Conservation (phyloP, 2,329 filamentous ascomycete genomes). For the Mycogone perniciosa region DNA sequence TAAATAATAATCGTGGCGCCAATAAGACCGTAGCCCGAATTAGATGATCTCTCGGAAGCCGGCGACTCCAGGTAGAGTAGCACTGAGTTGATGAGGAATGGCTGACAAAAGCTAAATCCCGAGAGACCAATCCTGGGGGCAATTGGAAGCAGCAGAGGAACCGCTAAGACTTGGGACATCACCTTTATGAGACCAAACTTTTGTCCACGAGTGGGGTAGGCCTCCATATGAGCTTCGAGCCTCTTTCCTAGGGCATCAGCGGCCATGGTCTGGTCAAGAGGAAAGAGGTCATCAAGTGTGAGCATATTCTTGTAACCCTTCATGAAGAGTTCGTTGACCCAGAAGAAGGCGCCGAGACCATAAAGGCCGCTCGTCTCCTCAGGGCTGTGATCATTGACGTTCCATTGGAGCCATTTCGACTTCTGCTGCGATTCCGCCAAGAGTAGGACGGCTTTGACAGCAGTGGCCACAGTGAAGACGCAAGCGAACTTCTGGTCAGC, state of each 20-base stretch:
- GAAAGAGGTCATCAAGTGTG: conserved; percentile 27
- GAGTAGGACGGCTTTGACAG: conserved; percentile 29
- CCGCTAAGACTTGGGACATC: conserved; percentile 18
- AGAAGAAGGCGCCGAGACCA: conserved; percentile 28
- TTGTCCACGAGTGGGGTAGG: not conserved
- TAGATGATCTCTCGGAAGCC: conserved; percentile 6
- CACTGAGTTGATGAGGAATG: conserved; percentile 36
- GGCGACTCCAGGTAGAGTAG: conserved; percentile 28
- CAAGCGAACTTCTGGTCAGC: conserved; percentile 18
- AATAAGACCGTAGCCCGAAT: conserved; percentile 36
- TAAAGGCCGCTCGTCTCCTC: conserved; percentile 31
- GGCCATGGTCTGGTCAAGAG: conserved; percentile 26
- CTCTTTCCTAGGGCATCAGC: conserved; percentile 17
- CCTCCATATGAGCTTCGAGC: not conserved
- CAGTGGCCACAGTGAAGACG: conserved; percentile 30
- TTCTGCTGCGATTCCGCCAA: conserved; percentile 35
- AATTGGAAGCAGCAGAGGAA: conserved; percentile 25
- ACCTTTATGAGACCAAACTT: not conserved
- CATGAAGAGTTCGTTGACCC: conserved; percentile 30
- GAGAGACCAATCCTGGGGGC: conserved; percentile 26
- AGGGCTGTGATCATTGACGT: conserved; percentile 31
- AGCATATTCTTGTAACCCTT: conserved; percentile 31
- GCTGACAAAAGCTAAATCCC: conserved; percentile 31
- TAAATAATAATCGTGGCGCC: conserved; percentile 36
- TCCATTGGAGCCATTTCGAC: conserved; percentile 32